Evolutionary conservation across 139 green algal species (phyloP).

Genomic region (Tetraselmis striata): DNA sequence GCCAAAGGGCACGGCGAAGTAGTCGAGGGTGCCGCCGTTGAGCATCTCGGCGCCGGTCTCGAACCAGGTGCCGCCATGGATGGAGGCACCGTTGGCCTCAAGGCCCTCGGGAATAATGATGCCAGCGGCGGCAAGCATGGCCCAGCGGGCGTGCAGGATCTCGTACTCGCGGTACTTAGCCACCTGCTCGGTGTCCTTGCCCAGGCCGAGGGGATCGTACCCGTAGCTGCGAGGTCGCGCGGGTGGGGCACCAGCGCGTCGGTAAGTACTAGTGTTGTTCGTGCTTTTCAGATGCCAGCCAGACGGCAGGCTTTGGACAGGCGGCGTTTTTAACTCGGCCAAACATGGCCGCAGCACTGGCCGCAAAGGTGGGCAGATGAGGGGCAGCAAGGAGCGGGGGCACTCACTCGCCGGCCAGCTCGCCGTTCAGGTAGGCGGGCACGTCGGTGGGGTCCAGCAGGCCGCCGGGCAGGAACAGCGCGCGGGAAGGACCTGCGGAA

Average conservation of each 20-base stretch:
- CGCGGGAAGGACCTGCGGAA: constrained; percentile 65
- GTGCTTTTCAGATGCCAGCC: too few relatives aligned
- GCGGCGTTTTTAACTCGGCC: too few relatives aligned
- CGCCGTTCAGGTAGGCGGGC: constrained; percentile 80
- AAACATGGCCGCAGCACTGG: too few relatives aligned
- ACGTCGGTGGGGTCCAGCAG: constrained; percentile 74
- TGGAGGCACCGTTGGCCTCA: constrained; percentile 76
- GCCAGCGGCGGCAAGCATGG: constrained; percentile 91
- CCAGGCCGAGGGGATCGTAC: constrained; percentile 89
- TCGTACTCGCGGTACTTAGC: constrained; percentile 87
- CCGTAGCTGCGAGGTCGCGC: constrained; percentile 77
- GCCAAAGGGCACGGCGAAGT: constrained; percentile 84
- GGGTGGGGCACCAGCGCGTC: too few relatives aligned
- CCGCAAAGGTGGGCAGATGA: too few relatives aligned
- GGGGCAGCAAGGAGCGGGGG: too few relatives aligned
- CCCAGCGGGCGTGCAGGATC: constrained; percentile 92
- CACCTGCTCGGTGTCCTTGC: constrained; percentile 73
- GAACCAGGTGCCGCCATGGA: constrained; percentile 86
- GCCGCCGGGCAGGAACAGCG: constrained; percentile 78
- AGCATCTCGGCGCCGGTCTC: constrained; percentile 92
- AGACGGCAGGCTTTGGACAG: too few relatives aligned
- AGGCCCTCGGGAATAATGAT: constrained; percentile 95
- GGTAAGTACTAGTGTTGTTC: too few relatives aligned
- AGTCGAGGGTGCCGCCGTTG: constrained; percentile 88
- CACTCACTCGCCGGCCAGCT: constrained; percentile 83